Evolutionary conservation across 768 basidiomycete species (phyloP).

Genomic region (Boletus bicolor): DNA sequence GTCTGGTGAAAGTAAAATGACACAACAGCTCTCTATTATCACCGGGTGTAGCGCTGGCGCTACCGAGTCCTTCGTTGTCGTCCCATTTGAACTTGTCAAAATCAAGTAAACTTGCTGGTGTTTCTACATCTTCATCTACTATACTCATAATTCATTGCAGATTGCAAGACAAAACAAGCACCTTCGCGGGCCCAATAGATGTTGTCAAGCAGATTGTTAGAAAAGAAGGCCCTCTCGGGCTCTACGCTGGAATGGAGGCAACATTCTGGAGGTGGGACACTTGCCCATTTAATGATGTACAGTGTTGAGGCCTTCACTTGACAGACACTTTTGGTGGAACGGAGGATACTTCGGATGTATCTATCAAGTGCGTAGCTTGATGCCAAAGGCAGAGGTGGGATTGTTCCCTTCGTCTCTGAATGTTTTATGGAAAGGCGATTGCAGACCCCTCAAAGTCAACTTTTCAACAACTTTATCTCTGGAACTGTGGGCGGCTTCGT

Average conservation of each 20-base stretch:
- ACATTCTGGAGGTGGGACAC: slow-evolving; percentile 86
- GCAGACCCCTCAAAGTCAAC: slow-evolving; percentile 62
- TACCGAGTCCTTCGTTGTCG: slow-evolving; percentile 92
- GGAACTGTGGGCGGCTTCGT: slow-evolving; percentile 87
- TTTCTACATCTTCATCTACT: background rate
- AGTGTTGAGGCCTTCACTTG: background rate
- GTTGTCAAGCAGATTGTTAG: slow-evolving; percentile 77
- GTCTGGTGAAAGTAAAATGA: slow-evolving; percentile 80
- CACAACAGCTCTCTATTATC: slow-evolving; percentile 77
- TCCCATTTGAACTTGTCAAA: slow-evolving; percentile 95
- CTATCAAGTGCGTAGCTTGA: slow-evolving; percentile 71
- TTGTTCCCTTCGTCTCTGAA: background rate
- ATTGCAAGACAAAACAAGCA: slow-evolving; percentile 90
- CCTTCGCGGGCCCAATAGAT: slow-evolving; percentile 88
- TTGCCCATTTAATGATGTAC: background rate
- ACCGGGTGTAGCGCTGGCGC: slow-evolving; percentile 96
- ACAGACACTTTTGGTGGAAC: slow-evolving; percentile 85
- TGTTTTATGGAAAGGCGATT: background rate
- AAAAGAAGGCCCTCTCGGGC: slow-evolving; percentile 77
- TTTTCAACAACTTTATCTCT: slow-evolving; percentile 91
- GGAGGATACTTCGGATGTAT: slow-evolving; percentile 96
- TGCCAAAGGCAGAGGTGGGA: slow-evolving; percentile 83
- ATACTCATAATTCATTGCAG: slow-evolving; percentile 33
- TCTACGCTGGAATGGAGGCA: slow-evolving; percentile 94
- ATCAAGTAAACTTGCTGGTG: slow-evolving; percentile 54